These are phyloP conservation scores for Lepiota venenata DNA, from an alignment of 768 basidiomycete species.

Conservation along the genomic window DNA sequence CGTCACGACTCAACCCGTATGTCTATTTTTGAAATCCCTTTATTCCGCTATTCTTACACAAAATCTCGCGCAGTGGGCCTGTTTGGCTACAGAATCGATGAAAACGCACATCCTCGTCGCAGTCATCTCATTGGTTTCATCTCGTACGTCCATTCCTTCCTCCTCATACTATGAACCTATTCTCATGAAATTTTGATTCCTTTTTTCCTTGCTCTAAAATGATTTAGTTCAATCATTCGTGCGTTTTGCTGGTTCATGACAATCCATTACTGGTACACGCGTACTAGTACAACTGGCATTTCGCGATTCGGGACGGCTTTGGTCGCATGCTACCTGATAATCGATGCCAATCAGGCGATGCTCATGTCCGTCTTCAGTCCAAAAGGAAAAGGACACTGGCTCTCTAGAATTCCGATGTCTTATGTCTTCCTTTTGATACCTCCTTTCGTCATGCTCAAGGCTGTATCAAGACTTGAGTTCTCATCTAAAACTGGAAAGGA, in stretches of 20 bases:
- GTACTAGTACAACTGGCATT: conserved; percentile 28
- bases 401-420: not conserved
- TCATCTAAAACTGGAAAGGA: conserved; percentile 5
- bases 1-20: conserved; percentile 22
- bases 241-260: conserved; percentile 13
- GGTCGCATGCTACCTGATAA: not conserved
- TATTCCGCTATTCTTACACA: no score
- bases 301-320: conserved; percentile 10
- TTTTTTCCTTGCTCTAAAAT: no score
- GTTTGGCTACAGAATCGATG: conserved; percentile 23
- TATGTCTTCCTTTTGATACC: conserved; percentile 3
- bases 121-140: conserved; percentile 6
- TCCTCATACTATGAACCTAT: not conserved
- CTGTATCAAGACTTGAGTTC: conserved; percentile 21
- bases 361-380: not conserved
- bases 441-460: conserved; percentile 24
- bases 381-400: not conserved
- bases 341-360: conserved; percentile 5
- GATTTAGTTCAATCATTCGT: conserved; percentile 13
- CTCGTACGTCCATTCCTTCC: conserved; percentile 13
- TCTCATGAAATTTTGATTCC: not conserved
- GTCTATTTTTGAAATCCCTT: not conserved
- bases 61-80: conserved; percentile 21
- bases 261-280: conserved; percentile 31
- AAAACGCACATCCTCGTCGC: conserved; percentile 28